Percentiles rank a stretch among this genome's conserved stretches.
phyloP scores from a whole-genome alignment of 2,329 filamentous ascomycete species.

The Aspergillus costaricaensis region DNA sequence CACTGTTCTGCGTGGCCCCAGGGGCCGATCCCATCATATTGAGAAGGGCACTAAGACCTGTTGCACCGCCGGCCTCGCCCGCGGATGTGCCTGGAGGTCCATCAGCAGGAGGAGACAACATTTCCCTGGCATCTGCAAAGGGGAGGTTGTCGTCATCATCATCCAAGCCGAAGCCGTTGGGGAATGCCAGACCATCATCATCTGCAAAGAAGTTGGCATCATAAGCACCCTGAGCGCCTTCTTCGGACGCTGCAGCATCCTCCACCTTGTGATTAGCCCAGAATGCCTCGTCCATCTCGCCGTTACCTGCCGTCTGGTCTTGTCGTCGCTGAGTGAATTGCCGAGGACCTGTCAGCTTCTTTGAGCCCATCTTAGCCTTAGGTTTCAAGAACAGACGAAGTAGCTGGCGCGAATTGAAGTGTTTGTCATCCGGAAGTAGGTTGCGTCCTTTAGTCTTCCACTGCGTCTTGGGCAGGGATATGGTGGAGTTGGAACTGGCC shows the following conservation, averaged over 20 bases:
- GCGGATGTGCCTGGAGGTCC: conserved; percentile 34
- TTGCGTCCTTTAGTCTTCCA: conserved; percentile 94
- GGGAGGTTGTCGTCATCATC: conserved; percentile 51
- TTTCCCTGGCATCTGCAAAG: conserved; percentile 53
- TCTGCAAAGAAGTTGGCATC: conserved; percentile 94
- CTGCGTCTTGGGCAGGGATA: conserved; percentile 87
- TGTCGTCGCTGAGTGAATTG: conserved; percentile 38
- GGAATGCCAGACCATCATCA: conserved; percentile 59
- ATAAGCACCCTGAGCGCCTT: conserved; percentile 74
- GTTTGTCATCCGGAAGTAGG: conserved; percentile 93
- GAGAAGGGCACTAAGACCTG: conserved; percentile 42
- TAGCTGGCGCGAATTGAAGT: conserved; percentile 92
- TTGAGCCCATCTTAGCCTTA: conserved; percentile 76
- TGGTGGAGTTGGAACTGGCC: conserved; percentile 75
- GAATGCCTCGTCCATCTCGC: conserved; percentile 91
- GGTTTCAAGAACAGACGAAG: conserved; percentile 92
- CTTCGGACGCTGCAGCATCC: conserved; percentile 55
- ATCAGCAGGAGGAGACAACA: conserved; percentile 46
- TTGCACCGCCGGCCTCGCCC: conserved; percentile 37
- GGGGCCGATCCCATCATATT: conserved; percentile 44
- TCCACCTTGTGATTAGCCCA: conserved; percentile 70
- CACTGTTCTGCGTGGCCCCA: conserved; percentile 43
- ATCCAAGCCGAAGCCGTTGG: conserved; percentile 48
- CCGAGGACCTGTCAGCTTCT: conserved; percentile 57
- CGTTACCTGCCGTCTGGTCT: conserved; percentile 61